These are phyloP conservation scores for Lagerstroemia speciosa DNA, from an alignment of 345 rosid species.

Conservation along the genomic window DNA sequence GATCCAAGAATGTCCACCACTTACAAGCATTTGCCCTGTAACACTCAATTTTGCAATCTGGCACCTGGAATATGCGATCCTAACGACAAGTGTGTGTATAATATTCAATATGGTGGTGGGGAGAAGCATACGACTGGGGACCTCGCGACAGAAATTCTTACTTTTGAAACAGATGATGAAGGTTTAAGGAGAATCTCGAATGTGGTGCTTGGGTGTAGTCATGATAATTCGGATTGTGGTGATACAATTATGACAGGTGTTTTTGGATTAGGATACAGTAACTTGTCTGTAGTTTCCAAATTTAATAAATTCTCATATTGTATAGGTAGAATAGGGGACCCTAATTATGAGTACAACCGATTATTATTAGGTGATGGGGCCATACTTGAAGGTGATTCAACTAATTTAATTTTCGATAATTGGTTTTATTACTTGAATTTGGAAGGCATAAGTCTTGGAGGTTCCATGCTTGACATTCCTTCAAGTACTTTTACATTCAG, in stretches of 20 bases:
- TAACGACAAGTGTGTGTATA: background rate
- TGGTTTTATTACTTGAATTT: background rate
- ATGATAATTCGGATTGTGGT: no score
- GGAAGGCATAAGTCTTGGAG: constrained; percentile 12
- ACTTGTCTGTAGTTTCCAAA: background rate
- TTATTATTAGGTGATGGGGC: constrained; percentile 4
- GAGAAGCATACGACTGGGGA: background rate
- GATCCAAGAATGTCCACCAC: background rate
- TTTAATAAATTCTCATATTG: background rate
- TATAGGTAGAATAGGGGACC: constrained; percentile 1
- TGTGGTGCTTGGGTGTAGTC: background rate
- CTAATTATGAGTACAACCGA: constrained; percentile 7
- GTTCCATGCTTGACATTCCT: constrained; percentile 4
- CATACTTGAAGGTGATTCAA: constrained; percentile 3
- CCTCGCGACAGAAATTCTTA: constrained; percentile 6
- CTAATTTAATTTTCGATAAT: background rate
- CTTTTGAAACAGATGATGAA: background rate
- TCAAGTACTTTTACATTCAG: background rate
- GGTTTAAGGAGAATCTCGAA: background rate
- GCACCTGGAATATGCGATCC: background rate
- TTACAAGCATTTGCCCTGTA: background rate
- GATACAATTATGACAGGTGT: constrained; percentile 7
- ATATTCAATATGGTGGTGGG: background rate
- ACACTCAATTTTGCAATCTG: background rate
- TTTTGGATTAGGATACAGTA: background rate